Evolutionary conservation across 306 rosid species (phyloP).

Genomic region (Pachyrhizus erosus): DNA sequence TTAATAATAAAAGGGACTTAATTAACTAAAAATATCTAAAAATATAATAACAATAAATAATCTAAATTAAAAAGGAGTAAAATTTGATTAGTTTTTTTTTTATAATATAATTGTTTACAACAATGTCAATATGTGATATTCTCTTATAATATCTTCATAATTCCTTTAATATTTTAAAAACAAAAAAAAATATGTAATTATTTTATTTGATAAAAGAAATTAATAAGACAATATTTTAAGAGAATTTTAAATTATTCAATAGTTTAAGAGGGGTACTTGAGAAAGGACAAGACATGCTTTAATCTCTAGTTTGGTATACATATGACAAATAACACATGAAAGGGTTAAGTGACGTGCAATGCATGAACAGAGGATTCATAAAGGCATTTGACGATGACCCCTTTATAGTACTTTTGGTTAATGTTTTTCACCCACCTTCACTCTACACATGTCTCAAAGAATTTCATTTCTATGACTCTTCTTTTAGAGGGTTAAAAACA

Average conservation of each 20-base stretch:
- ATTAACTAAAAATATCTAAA: too few relatives aligned
- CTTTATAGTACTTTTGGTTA: background rate
- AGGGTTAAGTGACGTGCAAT: background rate
- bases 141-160: background rate
- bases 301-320: background rate
- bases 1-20: too few relatives aligned
- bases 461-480: constrained; percentile 23
- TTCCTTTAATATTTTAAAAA: background rate
- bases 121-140: too few relatives aligned
- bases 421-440: background rate
- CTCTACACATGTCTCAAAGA: constrained; percentile 9
- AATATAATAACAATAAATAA: too few relatives aligned
- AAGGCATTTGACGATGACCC: constrained; percentile 32
- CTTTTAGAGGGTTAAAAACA: constrained; percentile 41
- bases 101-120: too few relatives aligned
- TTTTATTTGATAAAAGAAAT: background rate
- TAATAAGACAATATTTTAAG: background rate
- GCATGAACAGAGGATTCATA: constrained; percentile 39
- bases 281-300: background rate
- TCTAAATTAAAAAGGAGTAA: background rate
- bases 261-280: background rate
- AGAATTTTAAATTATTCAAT: background rate
- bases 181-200: background rate
- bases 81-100: too few relatives aligned
- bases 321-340: background rate